Evolutionary conservation across 495 filamentous ascomycete genomes (phyloP).

Genomic region (Daldinia concentrica): DNA sequence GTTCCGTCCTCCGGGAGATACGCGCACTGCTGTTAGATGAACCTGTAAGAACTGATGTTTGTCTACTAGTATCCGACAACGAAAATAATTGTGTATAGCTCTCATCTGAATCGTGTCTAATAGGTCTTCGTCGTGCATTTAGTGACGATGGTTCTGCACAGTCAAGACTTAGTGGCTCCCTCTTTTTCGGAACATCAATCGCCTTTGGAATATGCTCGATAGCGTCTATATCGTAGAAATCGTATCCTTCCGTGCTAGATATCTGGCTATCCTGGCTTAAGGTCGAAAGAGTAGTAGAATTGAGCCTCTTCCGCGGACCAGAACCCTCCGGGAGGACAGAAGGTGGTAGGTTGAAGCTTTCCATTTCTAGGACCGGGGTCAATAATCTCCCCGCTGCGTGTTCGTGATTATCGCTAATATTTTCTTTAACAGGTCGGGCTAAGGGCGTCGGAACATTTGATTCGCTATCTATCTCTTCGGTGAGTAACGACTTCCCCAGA

Average conservation of each 20-base stretch:
- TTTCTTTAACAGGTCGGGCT: slow-evolving; percentile 70
- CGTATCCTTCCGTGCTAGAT: slow-evolving; percentile 64
- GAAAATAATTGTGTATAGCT: slow-evolving; percentile 82
- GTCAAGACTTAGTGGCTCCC: slow-evolving; percentile 45
- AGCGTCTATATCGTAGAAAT: slow-evolving; percentile 65
- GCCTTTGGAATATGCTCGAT: slow-evolving; percentile 55
- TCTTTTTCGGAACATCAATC: slow-evolving; percentile 52
- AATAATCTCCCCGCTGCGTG: slow-evolving; percentile 44
- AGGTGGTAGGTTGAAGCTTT: slow-evolving; percentile 54
- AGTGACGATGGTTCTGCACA: slow-evolving; percentile 43
- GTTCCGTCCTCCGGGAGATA: slow-evolving; percentile 33
- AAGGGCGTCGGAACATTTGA: slow-evolving; percentile 84
- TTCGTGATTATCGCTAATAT: slow-evolving; percentile 43
- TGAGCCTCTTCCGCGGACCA: slow-evolving; percentile 50
- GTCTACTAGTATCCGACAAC: slow-evolving; percentile 71
- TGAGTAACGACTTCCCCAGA: slow-evolving; percentile 48
- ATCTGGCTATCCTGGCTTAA: slow-evolving; percentile 52
- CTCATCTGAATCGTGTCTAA: slow-evolving; percentile 79
- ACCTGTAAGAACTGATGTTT: slow-evolving; percentile 50
- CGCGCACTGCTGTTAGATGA: slow-evolving; percentile 48
- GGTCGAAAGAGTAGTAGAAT: slow-evolving; percentile 57
- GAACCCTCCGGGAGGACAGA: slow-evolving; percentile 44
- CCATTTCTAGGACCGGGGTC: slow-evolving; percentile 54
- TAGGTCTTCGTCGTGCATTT: slow-evolving; percentile 47
- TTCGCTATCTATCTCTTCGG: slow-evolving; percentile 71